Base-by-base conservation (phyloP, 2,329 filamentous ascomycete genomes). In the Colletotrichum orchidophilum region DNA sequence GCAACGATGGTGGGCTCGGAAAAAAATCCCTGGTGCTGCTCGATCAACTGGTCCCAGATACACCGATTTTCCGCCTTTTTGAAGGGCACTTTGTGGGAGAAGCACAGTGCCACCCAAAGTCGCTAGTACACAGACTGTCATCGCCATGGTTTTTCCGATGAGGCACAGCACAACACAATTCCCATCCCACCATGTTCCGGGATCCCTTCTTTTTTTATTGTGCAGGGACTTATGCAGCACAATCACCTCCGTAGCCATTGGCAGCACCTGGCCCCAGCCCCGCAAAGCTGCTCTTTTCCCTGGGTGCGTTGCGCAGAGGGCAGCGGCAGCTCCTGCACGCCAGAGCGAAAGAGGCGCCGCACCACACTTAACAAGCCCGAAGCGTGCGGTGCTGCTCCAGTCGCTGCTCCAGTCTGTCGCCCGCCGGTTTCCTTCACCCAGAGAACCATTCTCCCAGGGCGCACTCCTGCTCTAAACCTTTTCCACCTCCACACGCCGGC, bases 321-420 rank as follows among this genome's bases (percentile, higher is more conserved):
- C 49, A 46, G 29, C 15, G 21, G 49, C 64, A 68, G 49, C 57
- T 67, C 58, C 62, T 71, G 70, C 62, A 69, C 49, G 50, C 61
- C 66, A 49, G 61, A 62, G 66, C 57, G 53, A 71, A 66, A 71
- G 54, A 64, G 59, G 61, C 63, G 49, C 63, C 68, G 69, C 71
- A 73, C 68, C 35, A 53, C 71, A 71, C 71, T 65, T 62, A 64
- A 39, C 63, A 60, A 54, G 26, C 67, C 70, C 67, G 62, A 72
- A 66, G 57, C 57, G 57, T 71, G 71, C 46, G 54, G 39, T 66
- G 33, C 58, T 21, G 63, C 8, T 65, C 53, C 49, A 33, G 27
- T 50, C 63, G n/a, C n/a, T 18, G 24, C 35, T 33, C 42, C 42
- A 49, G 59, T 54, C 60, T 50, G 65, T 71, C 66, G 67, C 57